Evolutionary conservation across 1,284 basidiomycete genomes (phyloP).

Genomic region (Entoloma clypeatum): DNA sequence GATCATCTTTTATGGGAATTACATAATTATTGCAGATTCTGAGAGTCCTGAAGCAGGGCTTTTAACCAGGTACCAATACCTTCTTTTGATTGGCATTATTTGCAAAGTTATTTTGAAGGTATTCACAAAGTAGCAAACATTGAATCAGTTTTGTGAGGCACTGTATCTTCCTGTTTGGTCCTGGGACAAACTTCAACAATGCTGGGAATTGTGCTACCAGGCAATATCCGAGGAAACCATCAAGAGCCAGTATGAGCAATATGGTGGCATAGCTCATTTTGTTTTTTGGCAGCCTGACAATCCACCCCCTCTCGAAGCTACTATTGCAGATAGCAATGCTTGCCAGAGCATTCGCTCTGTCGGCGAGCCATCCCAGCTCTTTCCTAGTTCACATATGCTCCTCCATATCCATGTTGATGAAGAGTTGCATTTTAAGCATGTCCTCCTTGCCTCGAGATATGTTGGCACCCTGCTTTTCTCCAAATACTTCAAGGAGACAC

Average conservation of each 20-base stretch:
- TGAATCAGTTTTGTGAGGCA: too few species aligned
- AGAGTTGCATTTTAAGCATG: conserved; percentile 6
- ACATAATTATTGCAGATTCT: too few species aligned
- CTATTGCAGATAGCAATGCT: conserved; percentile 4
- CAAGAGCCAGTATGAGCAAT: background rate
- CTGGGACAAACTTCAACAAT: conserved; percentile 7
- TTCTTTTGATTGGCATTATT: too few species aligned
- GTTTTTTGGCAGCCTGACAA: background rate
- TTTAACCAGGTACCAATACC: too few species aligned
- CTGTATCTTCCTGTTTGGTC: conserved; percentile 6
- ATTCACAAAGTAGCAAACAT: too few species aligned
- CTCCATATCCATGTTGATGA: conserved; percentile 5
- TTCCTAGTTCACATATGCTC: conserved; percentile 8
- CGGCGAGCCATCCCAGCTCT: conserved; percentile 10
- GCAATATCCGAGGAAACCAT: conserved; percentile 2
- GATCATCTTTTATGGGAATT: too few species aligned
- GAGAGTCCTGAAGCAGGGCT: too few species aligned
- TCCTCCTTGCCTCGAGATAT: background rate
- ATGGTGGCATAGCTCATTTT: background rate
- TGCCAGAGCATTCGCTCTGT: conserved; percentile 5
- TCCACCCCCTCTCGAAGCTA: conserved; percentile 3
- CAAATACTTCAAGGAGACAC: too few species aligned
- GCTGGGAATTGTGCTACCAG: conserved; percentile 7
- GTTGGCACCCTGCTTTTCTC: too few species aligned
- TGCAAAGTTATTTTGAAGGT: too few species aligned